Evolutionary conservation across 2,329 filamentous ascomycete species (phyloP).

Genomic region (Penicillium sp.): DNA sequence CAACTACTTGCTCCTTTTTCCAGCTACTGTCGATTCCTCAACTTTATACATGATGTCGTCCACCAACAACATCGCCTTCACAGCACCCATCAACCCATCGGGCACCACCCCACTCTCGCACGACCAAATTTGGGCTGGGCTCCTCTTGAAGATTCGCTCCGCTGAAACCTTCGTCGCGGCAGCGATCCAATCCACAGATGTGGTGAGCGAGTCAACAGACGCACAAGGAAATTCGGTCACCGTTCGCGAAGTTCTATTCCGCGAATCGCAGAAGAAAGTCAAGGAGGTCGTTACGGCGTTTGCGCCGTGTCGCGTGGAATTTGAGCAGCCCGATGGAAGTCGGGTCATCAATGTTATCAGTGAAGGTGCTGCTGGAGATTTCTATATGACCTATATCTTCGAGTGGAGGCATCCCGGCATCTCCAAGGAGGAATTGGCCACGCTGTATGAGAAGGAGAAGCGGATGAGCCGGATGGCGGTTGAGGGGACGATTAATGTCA

Average conservation of each 20-base stretch:
- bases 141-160: conserved; percentile 33
- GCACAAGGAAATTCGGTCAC: conserved; percentile 29
- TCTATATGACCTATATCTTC: conserved; percentile 49
- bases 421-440: conserved; percentile 18
- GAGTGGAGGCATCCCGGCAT: conserved; percentile 42
- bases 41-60: conserved; percentile 18
- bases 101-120: conserved; percentile 33
- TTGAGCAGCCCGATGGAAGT: conserved; percentile 32
- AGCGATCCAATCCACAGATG: conserved; percentile 33
- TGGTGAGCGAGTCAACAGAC: conserved; percentile 30
- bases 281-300: conserved; percentile 33
- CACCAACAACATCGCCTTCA: conserved; percentile 44
- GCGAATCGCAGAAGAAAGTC: conserved; percentile 27
- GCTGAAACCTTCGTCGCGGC: conserved; percentile 36
- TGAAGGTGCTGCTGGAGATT: conserved; percentile 34
- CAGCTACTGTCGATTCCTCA: background rate
- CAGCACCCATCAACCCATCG: conserved; percentile 42
- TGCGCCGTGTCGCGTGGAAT: conserved; percentile 31
- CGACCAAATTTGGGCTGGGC: conserved; percentile 43
- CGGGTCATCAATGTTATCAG: conserved; percentile 34
- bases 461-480: conserved; percentile 25
- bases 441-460: conserved; percentile 23
- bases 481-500: conserved; percentile 25
- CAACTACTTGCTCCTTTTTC: background rate
- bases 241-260: conserved; percentile 35